These are phyloP conservation scores for Alternaria arborescens DNA, from an alignment of 2,329 filamentous ascomycete species.

Conservation along the genomic window DNA sequence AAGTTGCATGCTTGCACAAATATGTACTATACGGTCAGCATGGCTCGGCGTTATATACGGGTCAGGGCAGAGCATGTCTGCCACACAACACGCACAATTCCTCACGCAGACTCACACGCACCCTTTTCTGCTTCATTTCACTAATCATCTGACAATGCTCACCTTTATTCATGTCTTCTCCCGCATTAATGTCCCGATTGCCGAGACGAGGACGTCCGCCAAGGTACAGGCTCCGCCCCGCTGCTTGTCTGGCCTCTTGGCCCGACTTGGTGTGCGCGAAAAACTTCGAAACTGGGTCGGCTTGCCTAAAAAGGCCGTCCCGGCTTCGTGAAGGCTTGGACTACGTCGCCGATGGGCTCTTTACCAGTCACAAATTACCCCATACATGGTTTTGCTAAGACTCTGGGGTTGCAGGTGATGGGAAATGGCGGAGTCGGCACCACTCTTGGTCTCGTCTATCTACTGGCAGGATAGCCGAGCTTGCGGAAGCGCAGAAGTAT, in stretches of 20 bases:
- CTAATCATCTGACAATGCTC: not conserved
- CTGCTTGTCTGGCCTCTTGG: slow-evolving; percentile 13
- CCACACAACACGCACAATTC: not conserved
- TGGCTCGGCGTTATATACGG: slow-evolving; percentile 37
- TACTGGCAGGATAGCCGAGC: not conserved
- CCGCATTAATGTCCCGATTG: not conserved
- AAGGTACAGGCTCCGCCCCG: slow-evolving; percentile 12
- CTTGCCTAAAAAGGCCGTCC: slow-evolving; percentile 6
- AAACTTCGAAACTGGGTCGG: slow-evolving; percentile 1
- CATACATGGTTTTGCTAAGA: slow-evolving; percentile 2
- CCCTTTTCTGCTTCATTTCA: not conserved
- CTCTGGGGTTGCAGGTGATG: slow-evolving; percentile 7
- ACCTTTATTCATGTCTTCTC: not conserved
- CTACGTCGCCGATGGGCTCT: slow-evolving; percentile 1
- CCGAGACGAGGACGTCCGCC: slow-evolving; percentile 11
- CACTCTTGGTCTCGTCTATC: not conserved
- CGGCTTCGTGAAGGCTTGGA: slow-evolving; percentile 1
- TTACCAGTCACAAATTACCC: slow-evolving; percentile 7
- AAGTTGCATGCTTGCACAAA: slow-evolving; percentile 22
- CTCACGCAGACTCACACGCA: not conserved
- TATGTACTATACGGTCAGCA: slow-evolving; percentile 42
- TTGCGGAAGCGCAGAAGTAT: not conserved
- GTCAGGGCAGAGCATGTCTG: slow-evolving; percentile 5
- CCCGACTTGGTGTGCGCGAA: slow-evolving; percentile 6
- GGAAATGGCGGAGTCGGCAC: not conserved